Evolutionary conservation across 1,284 basidiomycete species (phyloP).

Genomic region (Moniliella sp.): DNA sequence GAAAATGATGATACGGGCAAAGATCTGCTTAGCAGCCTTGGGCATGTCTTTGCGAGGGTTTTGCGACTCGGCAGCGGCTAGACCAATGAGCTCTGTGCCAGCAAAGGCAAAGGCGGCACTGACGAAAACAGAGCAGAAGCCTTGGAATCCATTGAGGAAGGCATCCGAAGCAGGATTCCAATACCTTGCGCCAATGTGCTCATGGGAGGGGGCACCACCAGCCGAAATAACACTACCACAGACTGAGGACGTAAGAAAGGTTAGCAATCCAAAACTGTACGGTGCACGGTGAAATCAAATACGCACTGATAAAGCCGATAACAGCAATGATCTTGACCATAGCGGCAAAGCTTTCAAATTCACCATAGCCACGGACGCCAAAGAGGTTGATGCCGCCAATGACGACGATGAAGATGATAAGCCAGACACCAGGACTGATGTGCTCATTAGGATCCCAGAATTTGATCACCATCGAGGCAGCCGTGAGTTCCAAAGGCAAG

Average conservation of each 20-base stretch:
- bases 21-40: constrained; percentile 40
- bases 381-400: constrained; percentile 54
- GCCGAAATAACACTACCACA: too few relatives aligned
- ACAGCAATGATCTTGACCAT: constrained; percentile 28
- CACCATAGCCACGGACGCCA: constrained; percentile 37
- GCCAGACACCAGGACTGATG: constrained; percentile 51
- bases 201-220: constrained; percentile 39
- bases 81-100: constrained; percentile 42
- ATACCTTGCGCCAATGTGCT: constrained; percentile 43
- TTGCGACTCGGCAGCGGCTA: constrained; percentile 36
- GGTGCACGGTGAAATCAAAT: too few relatives aligned
- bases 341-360: constrained; percentile 37
- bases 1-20: constrained; percentile 48
- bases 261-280: too few relatives aligned
- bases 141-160: constrained; percentile 12
- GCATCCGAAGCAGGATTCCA: constrained; percentile 37
- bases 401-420: constrained; percentile 50
- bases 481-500: constrained; percentile 57
- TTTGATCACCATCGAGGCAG: constrained; percentile 54
- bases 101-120: constrained; percentile 42
- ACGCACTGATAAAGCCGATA: constrained; percentile 35
- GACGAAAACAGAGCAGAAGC: constrained; percentile 20
- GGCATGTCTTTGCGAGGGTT: constrained; percentile 46
- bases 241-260: too few relatives aligned
- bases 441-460: constrained; percentile 42